Evolutionary conservation across 192 early-diverging fungal species (phyloP).

Genomic region (Coemansia sp.): DNA sequence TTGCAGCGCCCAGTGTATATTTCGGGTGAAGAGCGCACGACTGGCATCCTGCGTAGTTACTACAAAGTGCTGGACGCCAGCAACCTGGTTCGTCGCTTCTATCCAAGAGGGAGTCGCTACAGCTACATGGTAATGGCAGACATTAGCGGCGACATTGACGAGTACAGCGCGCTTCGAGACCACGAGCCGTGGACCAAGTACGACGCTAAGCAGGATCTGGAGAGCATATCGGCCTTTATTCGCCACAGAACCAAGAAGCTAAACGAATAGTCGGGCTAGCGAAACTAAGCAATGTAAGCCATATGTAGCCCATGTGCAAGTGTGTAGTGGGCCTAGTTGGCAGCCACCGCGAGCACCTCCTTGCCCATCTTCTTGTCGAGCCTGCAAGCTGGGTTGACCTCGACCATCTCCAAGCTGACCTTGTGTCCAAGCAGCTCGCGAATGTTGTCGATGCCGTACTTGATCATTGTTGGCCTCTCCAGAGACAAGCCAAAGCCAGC

Average conservation of each 20-base stretch:
- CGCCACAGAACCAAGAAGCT: slow-evolving; percentile 6
- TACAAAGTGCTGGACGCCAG: slow-evolving; percentile 33
- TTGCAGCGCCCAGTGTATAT: slow-evolving; percentile 40
- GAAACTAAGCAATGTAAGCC: not conserved
- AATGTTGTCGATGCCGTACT: slow-evolving; percentile 92
- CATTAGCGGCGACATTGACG: slow-evolving; percentile 30
- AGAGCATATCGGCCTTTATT: slow-evolving; percentile 25
- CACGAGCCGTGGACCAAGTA: slow-evolving; percentile 47
- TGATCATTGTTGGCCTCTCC: slow-evolving; percentile 99
- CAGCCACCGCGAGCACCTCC: slow-evolving; percentile 17
- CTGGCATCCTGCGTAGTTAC: slow-evolving; percentile 31
- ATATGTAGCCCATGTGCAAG: not conserved
- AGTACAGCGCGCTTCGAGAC: slow-evolving; percentile 45
- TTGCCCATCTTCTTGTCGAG: slow-evolving; percentile 70
- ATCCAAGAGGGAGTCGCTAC: slow-evolving; percentile 44
- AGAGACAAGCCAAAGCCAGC: slow-evolving; percentile 97
- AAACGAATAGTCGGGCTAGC: not conserved
- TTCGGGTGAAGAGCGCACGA: slow-evolving; percentile 42
- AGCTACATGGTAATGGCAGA: slow-evolving; percentile 48
- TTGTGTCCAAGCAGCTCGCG: slow-evolving; percentile 93
- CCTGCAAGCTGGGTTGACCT: slow-evolving; percentile 85
- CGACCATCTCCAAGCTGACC: slow-evolving; percentile 87
- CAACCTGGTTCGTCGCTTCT: slow-evolving; percentile 49
- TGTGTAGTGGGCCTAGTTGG: not conserved
- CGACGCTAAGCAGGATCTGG: slow-evolving; percentile 28